Percentiles rank a stretch among this genome's conserved stretches.
These are phyloP conservation scores for Marchantia polymorpha DNA, from an alignment of 225 moss, liverwort and hornwort species.

Conservation along the genomic window DNA sequence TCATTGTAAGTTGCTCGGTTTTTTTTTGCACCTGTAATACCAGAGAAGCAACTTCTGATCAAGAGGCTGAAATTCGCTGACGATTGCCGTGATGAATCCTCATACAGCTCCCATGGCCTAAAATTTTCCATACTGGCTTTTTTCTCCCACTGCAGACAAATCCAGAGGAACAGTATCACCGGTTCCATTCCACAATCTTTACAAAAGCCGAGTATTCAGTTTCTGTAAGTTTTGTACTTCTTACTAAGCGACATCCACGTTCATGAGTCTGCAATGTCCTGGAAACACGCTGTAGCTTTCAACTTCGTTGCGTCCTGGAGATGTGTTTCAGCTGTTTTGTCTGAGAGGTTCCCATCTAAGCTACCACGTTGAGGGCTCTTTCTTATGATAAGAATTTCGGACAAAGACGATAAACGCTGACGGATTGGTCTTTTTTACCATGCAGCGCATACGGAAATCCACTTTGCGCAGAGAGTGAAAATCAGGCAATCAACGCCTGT, in stretches of 20 bases:
- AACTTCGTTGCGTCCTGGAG: neutral
- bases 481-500: constrained; percentile 15
- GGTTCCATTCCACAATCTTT: constrained; percentile 23
- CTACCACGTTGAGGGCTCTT: too few relatives aligned
- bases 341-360: too few relatives aligned
- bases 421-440: neutral
- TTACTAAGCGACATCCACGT: neutral
- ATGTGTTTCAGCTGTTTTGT: too few relatives aligned
- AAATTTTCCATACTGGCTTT: too few relatives aligned
- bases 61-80: too few relatives aligned
- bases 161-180: constrained; percentile 21
- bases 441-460: constrained; percentile 32
- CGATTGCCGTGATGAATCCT: too few relatives aligned
- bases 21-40: neutral
- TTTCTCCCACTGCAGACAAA: constrained; percentile 8
- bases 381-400: too few relatives aligned
- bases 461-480: constrained; percentile 15
- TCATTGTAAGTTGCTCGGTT: constrained; percentile 24
- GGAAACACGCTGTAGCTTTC: neutral
- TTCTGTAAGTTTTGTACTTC: constrained; percentile 21
- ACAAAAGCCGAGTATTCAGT: constrained; percentile 11
- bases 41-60: neutral
- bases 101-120: too few relatives aligned
- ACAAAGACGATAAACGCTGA: too few relatives aligned
- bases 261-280: neutral